phyloP scores from a whole-genome alignment of 345 rosid species.

The Syzygium aromaticum region DNA sequence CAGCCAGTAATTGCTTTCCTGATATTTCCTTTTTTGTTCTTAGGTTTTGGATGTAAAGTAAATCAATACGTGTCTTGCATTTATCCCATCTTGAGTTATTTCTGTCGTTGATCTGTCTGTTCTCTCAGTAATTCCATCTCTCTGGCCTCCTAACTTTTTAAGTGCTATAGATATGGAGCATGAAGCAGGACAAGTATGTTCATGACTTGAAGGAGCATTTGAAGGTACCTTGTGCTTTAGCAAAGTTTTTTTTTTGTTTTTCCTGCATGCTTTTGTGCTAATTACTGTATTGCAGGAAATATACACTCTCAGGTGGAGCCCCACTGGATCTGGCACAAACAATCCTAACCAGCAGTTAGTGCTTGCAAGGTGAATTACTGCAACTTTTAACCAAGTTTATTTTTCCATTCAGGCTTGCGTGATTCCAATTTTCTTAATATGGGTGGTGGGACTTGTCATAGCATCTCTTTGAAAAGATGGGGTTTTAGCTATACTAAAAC shows the following conservation, averaged over 20 bases:
- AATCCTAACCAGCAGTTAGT: constrained; percentile 84
- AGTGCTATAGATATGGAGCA: constrained; percentile 67
- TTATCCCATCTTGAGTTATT: not conserved
- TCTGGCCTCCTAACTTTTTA: not conserved
- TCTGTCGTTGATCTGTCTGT: not conserved
- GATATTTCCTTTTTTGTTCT: not conserved
- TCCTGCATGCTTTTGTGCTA: not conserved
- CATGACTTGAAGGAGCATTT: constrained; percentile 83
- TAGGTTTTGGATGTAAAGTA: not conserved
- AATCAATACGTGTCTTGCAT: not conserved
- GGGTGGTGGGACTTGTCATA: not conserved
- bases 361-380: constrained; percentile 63
- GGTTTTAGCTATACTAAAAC: not conserved
- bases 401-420: not conserved
- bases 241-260: not conserved
- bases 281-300: constrained; percentile 53
- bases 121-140: not conserved
- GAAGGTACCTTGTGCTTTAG: constrained; percentile 27
- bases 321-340: constrained; percentile 85
- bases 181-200: constrained; percentile 65
- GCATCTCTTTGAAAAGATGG: not conserved
- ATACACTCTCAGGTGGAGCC: constrained; percentile 93
- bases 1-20: not conserved
- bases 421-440: not conserved
- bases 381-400: not conserved